phyloP scores from a whole-genome alignment of 345 rosid species.

The Linum lewisii region DNA sequence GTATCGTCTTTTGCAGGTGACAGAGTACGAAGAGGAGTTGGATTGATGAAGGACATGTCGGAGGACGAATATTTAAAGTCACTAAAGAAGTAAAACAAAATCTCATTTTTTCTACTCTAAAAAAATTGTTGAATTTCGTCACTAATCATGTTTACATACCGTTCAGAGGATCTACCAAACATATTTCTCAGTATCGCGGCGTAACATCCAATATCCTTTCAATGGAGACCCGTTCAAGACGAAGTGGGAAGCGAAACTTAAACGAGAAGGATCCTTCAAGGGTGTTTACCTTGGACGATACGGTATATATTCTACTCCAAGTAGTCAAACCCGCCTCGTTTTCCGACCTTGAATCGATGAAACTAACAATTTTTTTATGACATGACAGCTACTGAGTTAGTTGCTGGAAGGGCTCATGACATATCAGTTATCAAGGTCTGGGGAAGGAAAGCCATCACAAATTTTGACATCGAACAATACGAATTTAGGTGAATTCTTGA shows the following conservation, averaged over 20 bases:
- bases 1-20: background rate
- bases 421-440: constrained; percentile 20
- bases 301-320: background rate
- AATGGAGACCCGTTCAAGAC: no score
- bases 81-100: constrained; percentile 13
- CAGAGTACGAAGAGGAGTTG: constrained; percentile 12
- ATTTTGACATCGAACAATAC: no score
- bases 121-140: background rate
- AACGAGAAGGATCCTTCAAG: no score
- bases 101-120: no score
- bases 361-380: no score
- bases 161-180: background rate
- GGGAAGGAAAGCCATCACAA: no score
- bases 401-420: constrained; percentile 31
- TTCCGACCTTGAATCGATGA: no score
- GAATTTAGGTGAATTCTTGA: no score
- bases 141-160: constrained; percentile 2
- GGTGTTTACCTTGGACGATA: no score
- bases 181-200: background rate
- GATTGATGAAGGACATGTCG: constrained; percentile 8
- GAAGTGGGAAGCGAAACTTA: no score
- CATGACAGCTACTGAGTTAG: constrained; percentile 22
- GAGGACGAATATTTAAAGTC: constrained; percentile 10
- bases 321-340: background rate
- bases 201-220: background rate